These are phyloP conservation scores for Corinectria fuckeliana DNA, from an alignment of 2,329 filamentous ascomycete species.

Conservation along the genomic window DNA sequence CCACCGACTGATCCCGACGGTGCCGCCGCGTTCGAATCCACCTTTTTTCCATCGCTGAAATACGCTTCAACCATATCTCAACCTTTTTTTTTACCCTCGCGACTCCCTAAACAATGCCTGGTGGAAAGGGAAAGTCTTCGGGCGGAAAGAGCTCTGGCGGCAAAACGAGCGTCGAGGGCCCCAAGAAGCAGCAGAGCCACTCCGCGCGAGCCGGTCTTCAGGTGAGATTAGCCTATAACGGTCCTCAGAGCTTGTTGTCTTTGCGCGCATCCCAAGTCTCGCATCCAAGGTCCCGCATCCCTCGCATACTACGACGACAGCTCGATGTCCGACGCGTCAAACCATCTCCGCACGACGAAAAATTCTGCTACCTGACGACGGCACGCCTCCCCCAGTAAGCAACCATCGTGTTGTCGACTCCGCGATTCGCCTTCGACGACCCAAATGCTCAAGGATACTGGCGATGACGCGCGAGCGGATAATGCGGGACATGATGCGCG, in stretches of 20 bases:
- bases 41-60: conserved; percentile 23
- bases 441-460: conserved; percentile 7
- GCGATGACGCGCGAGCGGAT: conserved; percentile 10
- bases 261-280: conserved; percentile 36
- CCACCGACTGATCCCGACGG: conserved; percentile 17
- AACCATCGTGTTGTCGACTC: conserved; percentile 6
- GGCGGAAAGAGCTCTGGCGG: conserved; percentile 88
- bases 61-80: conserved; percentile 12
- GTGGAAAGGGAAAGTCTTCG: conserved; percentile 92
- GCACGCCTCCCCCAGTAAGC: conserved; percentile 8
- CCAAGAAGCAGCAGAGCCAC: conserved; percentile 93
- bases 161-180: conserved; percentile 70
- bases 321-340: conserved; percentile 32
- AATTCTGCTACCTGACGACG: conserved; percentile 24
- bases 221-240: conserved; percentile 63
- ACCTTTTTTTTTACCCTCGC: conserved; percentile 29
- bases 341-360: conserved; percentile 33
- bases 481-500: conserved; percentile 28
- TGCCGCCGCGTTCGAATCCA: conserved; percentile 33
- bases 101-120: conserved; percentile 62
- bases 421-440: conserved; percentile 16
- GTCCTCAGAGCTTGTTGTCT: conserved; percentile 20
- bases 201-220: conserved; percentile 94
- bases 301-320: conserved; percentile 26
- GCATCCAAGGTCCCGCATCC: conserved; percentile 38